Evolutionary conservation across 306 rosid species (phyloP).

Genomic region (Vicia faba): DNA sequence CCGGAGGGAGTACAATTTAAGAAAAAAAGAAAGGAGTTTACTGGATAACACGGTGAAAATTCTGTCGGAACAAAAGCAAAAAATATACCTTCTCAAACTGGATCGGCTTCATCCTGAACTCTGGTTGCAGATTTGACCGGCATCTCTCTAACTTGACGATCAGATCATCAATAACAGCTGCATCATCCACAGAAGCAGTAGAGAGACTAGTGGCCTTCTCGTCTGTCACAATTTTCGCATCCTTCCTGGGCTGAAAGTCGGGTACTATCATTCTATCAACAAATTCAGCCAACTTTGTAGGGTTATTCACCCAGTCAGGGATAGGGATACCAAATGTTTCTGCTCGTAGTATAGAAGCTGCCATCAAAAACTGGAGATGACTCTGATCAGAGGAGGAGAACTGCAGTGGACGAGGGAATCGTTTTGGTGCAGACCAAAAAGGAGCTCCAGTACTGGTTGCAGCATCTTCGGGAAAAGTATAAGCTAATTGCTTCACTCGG

Average conservation of each 20-base stretch:
- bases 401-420: conserved; percentile 86
- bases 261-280: conserved; percentile 75
- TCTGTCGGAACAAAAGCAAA: conserved; percentile 7
- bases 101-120: conserved; percentile 92
- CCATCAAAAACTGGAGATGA: conserved; percentile 78
- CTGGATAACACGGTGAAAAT: conserved; percentile 15
- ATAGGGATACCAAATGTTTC: conserved; percentile 88
- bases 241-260: conserved; percentile 82
- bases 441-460: conserved; percentile 90
- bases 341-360: conserved; percentile 80
- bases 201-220: conserved; percentile 83
- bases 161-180: conserved; percentile 74
- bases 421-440: conserved; percentile 98
- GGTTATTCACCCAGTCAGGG: conserved; percentile 85
- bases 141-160: conserved; percentile 63
- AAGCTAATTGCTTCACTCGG: conserved; percentile 87
- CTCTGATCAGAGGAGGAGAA: conserved; percentile 73
- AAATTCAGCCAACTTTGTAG: conserved; percentile 70
- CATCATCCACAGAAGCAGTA: conserved; percentile 81
- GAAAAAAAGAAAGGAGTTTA: conserved; percentile 9
- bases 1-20: too few species aligned
- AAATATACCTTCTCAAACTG: conserved; percentile 83
- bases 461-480: conserved; percentile 97
- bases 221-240: conserved; percentile 84
- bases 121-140: conserved; percentile 55